Conservation (phyloP, 2,329 filamentous ascomycete genomes). For the Thielaviopsis ethacetica region DNA sequence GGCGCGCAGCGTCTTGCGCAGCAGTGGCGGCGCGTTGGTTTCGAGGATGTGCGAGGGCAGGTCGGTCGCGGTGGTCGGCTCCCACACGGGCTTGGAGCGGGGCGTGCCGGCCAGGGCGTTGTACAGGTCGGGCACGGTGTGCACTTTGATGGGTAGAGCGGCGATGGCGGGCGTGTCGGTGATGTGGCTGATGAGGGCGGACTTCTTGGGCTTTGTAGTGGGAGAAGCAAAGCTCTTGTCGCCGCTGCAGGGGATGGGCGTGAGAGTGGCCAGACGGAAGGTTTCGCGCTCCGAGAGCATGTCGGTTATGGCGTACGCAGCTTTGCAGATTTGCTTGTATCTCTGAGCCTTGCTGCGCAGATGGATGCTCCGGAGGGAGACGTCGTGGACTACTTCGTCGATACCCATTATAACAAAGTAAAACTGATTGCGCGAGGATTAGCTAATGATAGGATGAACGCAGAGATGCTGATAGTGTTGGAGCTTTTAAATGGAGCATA, state of each 20-base stretch:
- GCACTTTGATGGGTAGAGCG: background rate
- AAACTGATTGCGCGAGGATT: background rate
- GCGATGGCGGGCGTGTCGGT: slow-evolving; percentile 1
- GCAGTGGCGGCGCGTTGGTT: background rate
- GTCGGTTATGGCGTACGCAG: background rate
- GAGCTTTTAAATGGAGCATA: no score
- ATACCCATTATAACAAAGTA: slow-evolving; percentile 1
- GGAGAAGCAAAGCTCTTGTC: background rate
- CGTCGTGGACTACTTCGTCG: slow-evolving; percentile 1
- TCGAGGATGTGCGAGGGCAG: background rate
- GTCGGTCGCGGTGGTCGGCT: background rate
- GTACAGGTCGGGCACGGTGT: background rate
- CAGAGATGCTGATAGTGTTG: no score
- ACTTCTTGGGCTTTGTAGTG: no score
- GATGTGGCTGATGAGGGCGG: background rate
- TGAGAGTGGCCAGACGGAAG: background rate
- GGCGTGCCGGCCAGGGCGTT: background rate
- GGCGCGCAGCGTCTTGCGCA: no score
- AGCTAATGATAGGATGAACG: background rate
- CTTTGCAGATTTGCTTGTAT: background rate
- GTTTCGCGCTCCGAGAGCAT: background rate
- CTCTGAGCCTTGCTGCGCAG: background rate
- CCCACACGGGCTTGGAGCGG: background rate
- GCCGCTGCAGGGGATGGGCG: background rate
- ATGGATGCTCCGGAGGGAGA: background rate